phyloP scores from a whole-genome alignment of 2,329 filamentous ascomycete species.

The Fusarium xylarioides region DNA sequence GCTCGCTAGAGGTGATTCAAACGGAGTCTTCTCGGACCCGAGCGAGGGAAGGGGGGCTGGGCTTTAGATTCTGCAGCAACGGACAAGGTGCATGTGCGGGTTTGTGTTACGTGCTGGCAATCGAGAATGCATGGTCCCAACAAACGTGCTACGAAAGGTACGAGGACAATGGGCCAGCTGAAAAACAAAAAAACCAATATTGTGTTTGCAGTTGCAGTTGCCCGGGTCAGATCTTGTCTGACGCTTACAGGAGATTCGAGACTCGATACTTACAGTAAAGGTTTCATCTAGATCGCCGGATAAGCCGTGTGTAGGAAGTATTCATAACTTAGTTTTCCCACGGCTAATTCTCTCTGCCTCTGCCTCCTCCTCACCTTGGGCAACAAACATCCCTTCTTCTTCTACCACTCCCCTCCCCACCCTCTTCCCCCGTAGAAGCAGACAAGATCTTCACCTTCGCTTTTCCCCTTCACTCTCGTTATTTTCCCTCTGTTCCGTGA shows the following conservation, averaged over 20 bases:
- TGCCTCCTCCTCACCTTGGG: constrained; percentile 1
- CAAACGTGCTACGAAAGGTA: background rate
- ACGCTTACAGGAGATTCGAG: constrained; percentile 4
- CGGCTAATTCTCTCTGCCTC: constrained; percentile 1
- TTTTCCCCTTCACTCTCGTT: background rate
- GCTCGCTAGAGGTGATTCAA: constrained; percentile 3
- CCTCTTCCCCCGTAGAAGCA: background rate
- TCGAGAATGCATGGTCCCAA: background rate
- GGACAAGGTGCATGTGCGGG: background rate
- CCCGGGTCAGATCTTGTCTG: background rate
- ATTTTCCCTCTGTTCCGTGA: background rate
- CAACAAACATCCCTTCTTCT: constrained; percentile 4
- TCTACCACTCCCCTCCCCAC: background rate
- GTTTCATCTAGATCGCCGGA: constrained; percentile 1
- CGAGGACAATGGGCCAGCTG: background rate
- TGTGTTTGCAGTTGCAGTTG: background rate
- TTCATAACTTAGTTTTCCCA: constrained; percentile 32
- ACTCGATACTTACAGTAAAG: background rate
- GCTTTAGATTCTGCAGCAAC: background rate
- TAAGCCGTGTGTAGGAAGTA: constrained; percentile 8
- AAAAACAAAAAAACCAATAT: background rate
- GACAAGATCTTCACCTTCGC: constrained; percentile 3
- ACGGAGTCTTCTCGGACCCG: background rate
- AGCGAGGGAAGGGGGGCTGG: background rate
- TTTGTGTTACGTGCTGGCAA: constrained; percentile 13